These are phyloP conservation scores for Hypoxylon rickii DNA, from an alignment of 495 filamentous ascomycete species.

Conservation along the genomic window DNA sequence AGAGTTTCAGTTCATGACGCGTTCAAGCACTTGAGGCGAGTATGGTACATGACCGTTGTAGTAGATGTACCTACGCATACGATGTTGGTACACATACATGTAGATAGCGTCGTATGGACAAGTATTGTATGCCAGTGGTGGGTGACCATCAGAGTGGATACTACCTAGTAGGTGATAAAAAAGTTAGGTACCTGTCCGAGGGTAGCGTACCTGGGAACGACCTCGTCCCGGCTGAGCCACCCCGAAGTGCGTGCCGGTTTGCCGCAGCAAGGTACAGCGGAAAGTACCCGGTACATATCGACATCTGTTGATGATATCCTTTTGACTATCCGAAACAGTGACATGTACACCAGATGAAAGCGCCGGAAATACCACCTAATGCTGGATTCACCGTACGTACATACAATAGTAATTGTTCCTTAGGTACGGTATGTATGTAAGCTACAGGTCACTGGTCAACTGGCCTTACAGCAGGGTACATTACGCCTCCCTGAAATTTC, in stretches of 20 bases:
- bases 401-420: slow-evolving; percentile 10
- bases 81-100: background rate
- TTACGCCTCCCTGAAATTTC: slow-evolving; percentile 24
- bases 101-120: background rate
- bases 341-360: slow-evolving; percentile 24
- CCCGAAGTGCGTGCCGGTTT: slow-evolving; percentile 27
- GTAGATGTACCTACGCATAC: background rate
- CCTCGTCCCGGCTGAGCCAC: slow-evolving; percentile 21
- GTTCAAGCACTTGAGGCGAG: slow-evolving; percentile 23
- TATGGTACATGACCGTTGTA: too few relatives aligned
- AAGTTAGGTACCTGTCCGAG: too few relatives aligned
- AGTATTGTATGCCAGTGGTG: too few relatives aligned
- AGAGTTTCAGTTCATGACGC: slow-evolving; percentile 28
- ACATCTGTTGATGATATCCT: too few relatives aligned
- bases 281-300: too few relatives aligned
- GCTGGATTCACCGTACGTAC: too few relatives aligned
- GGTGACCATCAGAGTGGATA: too few relatives aligned
- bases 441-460: too few relatives aligned
- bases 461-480: slow-evolving; percentile 12
- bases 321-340: slow-evolving; percentile 30
- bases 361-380: slow-evolving; percentile 28
- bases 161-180: too few relatives aligned
- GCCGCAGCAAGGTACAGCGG: slow-evolving; percentile 24
- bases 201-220: too few relatives aligned
- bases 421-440: too few relatives aligned